Conservation (phyloP, 2,329 filamentous ascomycete genomes). For the Dryadomyces quercus-mongolicae region DNA sequence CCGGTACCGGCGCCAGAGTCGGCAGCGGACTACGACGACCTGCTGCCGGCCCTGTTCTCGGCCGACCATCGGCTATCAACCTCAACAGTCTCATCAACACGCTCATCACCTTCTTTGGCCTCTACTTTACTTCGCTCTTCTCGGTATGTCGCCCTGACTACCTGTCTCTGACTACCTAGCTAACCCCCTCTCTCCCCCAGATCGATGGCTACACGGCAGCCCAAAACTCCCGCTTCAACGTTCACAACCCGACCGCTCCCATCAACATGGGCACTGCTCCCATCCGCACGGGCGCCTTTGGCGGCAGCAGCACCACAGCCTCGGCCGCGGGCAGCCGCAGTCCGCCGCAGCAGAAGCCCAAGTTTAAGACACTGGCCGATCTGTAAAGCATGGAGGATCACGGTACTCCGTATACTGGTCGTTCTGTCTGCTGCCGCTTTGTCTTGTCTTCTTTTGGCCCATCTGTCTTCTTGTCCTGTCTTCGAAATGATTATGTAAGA, state of each 20-base stretch:
- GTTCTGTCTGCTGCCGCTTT: neutral
- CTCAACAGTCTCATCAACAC: conserved; percentile 34
- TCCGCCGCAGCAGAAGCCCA: conserved; percentile 20
- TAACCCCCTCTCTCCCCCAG: conserved; percentile 18
- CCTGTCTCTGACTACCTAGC: neutral
- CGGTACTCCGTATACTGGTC: neutral
- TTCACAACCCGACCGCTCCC: conserved; percentile 24
- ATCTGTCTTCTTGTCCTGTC: neutral
- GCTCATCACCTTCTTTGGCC: conserved; percentile 42
- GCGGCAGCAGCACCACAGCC: conserved; percentile 9
- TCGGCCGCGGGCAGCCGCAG: neutral
- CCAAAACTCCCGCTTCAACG: conserved; percentile 46
- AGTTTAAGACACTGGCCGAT: conserved; percentile 43
- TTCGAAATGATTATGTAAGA: neutral
- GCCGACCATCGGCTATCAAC: conserved; percentile 17
- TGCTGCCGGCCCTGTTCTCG: neutral
- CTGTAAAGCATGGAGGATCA: conserved; percentile 21
- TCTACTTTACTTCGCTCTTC: conserved; percentile 51
- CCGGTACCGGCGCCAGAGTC: conserved; percentile 13
- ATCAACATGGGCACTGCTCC: conserved; percentile 3
- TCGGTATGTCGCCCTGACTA: conserved; percentile 30
- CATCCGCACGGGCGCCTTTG: neutral
- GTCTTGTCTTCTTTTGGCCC: neutral
- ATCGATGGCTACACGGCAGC: conserved; percentile 51
- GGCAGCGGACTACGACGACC: conserved; percentile 2